Base-by-base conservation (phyloP, 1,284 basidiomycete genomes). In the Malassezia psittaci region DNA sequence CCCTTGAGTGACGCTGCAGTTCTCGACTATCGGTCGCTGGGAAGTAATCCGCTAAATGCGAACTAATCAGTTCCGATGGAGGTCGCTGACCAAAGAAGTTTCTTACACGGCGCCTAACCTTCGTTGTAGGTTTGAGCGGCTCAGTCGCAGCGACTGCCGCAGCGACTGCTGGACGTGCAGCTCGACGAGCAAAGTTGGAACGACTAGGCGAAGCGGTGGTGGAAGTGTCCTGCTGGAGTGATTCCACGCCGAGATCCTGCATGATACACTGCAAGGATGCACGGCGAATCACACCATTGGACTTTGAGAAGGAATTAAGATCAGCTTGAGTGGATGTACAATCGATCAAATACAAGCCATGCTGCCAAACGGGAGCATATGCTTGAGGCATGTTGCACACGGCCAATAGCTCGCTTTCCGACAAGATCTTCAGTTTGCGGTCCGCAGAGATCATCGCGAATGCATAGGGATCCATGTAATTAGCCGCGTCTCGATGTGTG, bases 1-100 rank as follows among this genome's bases (percentile, higher is more conserved):
- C 45, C 18, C 45, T 33, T 39, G 54, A 46, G 42, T 51, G 39
- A 12, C 43, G 60, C 55, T 69, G 67, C 44, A 74, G 56, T 8
- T 70, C 67, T 39, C 59, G 89, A 77, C 87, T 89, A 77, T 94
- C 88, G 1, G 89, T 86, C 57, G 83, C 82, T 1, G 93, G 94
- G 82, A 99, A 99, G 79, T 88, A 99, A 57, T 96, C 91, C 18
- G 87, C 84, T 41, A 98, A 76, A 73, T 98, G 90, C n/a, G 82
- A 93, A 33, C 90, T 89, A 77, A 98, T 98, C 64, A 98, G 82
- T 75, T 98, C 93, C 72, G 86, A 89, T 0, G 94, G 90, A 0
- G 94, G 94, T 43, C 94, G 86, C 70, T 96, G 93, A 10, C 93
- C 94, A 67, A 96, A 93, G 80, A 98, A 99, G 79, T 91, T 93